A percentile compares a stretch with the other conserved stretches of the same genome.
Evolutionary conservation across 2,329 filamentous ascomycete genomes (phyloP).

Genomic region (Pseudocercospora crystallina): DNA sequence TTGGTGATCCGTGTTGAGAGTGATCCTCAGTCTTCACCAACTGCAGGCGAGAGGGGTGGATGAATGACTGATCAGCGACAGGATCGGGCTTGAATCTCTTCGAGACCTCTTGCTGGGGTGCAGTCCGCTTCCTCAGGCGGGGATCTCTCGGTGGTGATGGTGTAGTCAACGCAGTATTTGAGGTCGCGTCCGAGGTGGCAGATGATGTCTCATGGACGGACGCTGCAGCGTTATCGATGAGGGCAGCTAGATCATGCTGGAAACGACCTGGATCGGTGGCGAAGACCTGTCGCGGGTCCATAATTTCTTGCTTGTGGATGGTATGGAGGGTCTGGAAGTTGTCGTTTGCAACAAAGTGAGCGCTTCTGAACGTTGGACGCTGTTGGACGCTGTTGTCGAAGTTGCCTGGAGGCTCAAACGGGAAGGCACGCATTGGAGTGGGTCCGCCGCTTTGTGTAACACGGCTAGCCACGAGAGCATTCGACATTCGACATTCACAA

Average conservation of each 20-base stretch:
- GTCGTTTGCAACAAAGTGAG: neutral
- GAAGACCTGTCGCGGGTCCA: constrained; percentile 17
- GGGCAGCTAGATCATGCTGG: constrained; percentile 12
- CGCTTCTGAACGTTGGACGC: neutral
- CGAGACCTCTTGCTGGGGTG: neutral
- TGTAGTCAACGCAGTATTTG: neutral
- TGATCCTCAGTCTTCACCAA: too few species aligned
- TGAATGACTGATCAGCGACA: neutral
- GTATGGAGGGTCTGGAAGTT: neutral
- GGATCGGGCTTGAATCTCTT: constrained; percentile 11
- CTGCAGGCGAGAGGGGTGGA: too few species aligned
- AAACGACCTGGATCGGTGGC: constrained; percentile 11
- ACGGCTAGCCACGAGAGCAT: too few species aligned
- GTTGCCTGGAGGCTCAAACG: constrained; percentile 3
- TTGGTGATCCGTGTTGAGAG: too few species aligned
- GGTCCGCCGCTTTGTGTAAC: neutral
- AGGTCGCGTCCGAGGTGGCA: neutral
- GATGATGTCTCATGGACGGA: constrained; percentile 3
- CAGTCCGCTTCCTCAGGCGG: constrained; percentile 10
- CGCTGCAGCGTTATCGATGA: constrained; percentile 17
- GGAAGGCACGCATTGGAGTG: constrained; percentile 5
- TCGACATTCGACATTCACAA: too few species aligned
- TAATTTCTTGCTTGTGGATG: neutral
- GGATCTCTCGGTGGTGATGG: constrained; percentile 9
- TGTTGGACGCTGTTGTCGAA: neutral